Evolutionary conservation across 768 basidiomycete species (phyloP), one percentile per base, ranked within the genome.

Genomic region (Agrocybe chaxingu): DNA sequence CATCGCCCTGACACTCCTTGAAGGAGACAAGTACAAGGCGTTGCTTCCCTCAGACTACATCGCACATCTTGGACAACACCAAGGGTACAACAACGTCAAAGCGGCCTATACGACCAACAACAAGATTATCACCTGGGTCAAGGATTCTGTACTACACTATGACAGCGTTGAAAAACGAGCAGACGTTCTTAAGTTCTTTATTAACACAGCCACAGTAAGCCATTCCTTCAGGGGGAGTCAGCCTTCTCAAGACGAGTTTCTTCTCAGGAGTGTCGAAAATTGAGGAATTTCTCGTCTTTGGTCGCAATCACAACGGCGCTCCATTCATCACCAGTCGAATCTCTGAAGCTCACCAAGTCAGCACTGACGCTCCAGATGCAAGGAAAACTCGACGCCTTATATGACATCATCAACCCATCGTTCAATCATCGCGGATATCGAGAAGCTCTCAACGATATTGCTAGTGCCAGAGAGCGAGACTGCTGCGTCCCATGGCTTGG

Each of bases 211-310:
- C 7, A 52, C 63, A 43, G 76, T 75, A 45, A 53, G 69, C 57
- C 24, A 6, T 31, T 36, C 16, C 8, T 5, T n/a, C n/a, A 19
- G 29, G 5, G 47, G 24, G 10, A 8, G 11, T n/a, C 18, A 16
- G 2, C 19, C 34, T n/a, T 8, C 3, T 7, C 29, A 44, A 39
- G 33, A 7, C 24, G 33, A 36, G 36, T 34, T 16, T 42, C 34
- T 32, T 13, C 34, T 32, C 52, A 77, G 73, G 76, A 76, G 61
- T 79, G 76, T 52, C 65, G 67, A 13, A 69, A 67, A 45, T 48
- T 72, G 33, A 70, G 69, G 10, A 78, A 79, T 51, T 78, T 72
- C 54, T 65, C 70, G 8, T 76, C 75, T 9, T 57, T 73, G 45
- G 66, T 70, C 5, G 72, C 75, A 3, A 75, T 79, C 33, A 63